Evolutionary conservation across 345 rosid species (phyloP), one percentile per base, ranked within the genome.

Genomic region (Citrus mangshanensis): DNA sequence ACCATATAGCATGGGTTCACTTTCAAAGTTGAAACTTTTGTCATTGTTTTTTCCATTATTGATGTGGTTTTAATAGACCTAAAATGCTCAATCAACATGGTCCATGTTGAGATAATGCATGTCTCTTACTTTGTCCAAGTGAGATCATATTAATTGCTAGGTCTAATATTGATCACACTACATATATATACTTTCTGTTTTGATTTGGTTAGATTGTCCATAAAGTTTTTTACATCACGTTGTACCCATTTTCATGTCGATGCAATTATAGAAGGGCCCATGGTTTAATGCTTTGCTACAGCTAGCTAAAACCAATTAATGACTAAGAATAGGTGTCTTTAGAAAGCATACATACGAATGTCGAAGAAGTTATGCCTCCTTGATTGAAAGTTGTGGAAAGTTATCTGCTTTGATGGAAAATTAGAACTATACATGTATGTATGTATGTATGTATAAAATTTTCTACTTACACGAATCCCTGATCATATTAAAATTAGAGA

Each of bases 141-240:
- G 58, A 16, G 58, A 54, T 18, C 58, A 18, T 54, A 54, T 54
- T 54, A 4, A 6, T 13, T 27, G 3, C 22, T 30, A 30, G 68
- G 68, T 64, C 51, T 64, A 78, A 54, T 16, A 16, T 54, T 54
- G 22, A 54, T 54, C 68, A 75, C 65, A 61, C 49, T 42, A 56
- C 60, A 22, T 3, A 9, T 40, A 9, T 8, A 7, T 13, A 2
- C 16, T 46, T 46, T 46, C 18, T 46, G 18, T 13, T 46, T 46
- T 46, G 51, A 46, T 46, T 79, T 81, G 85, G 83, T 87, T 75
- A 64, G 86, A 85, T 73, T 38, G 82, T 4, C 79, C 78, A 35
- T 66, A 85, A 85, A 87, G 86, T 77, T 77, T 69, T 77, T 65
- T 40, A 2, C 77, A 54, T 77, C 54, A 55, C 60, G 65, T 68